A percentile compares a stretch with the other conserved stretches of the same genome.
phyloP scores from a whole-genome alignment of 805 yeast genomes.

The Groenewaldozyma tartarivorans region DNA sequence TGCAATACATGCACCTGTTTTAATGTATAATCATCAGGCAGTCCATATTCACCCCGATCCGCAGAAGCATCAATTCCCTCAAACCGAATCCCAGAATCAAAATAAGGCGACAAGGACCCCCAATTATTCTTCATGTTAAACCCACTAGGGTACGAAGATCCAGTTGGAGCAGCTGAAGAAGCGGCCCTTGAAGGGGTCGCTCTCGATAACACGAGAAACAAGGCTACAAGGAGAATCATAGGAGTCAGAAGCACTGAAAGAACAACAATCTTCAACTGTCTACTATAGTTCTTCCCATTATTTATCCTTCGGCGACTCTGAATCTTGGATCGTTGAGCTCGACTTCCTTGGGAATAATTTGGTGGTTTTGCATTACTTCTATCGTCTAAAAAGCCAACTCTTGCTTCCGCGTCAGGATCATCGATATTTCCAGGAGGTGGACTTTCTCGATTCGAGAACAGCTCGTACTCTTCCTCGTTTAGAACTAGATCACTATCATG shows the following conservation, averaged over 20 bases:
- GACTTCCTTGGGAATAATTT: neutral
- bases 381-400: too few relatives aligned
- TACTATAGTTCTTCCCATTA: neutral
- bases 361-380: too few relatives aligned
- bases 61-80: constrained; percentile 24
- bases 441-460: too few relatives aligned
- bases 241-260: constrained; percentile 16
- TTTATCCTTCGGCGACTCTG: constrained; percentile 6
- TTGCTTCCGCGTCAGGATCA: too few relatives aligned
- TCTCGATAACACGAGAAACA: constrained; percentile 16
- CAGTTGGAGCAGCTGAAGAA: constrained; percentile 31
- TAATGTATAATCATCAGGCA: constrained; percentile 37
- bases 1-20: constrained; percentile 63
- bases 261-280: constrained; percentile 5
- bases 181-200: constrained; percentile 16
- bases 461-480: too few relatives aligned
- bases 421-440: too few relatives aligned
- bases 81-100: constrained; percentile 28
- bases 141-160: constrained; percentile 25
- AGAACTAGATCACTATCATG: too few relatives aligned
- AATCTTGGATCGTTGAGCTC: constrained; percentile 1
- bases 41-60: constrained; percentile 20
- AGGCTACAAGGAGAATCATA: constrained; percentile 15
- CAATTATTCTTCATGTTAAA: constrained; percentile 33
- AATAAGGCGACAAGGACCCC: constrained; percentile 33